Base-by-base conservation (phyloP, 768 basidiomycete species). In the Dentipellis fragilis region DNA sequence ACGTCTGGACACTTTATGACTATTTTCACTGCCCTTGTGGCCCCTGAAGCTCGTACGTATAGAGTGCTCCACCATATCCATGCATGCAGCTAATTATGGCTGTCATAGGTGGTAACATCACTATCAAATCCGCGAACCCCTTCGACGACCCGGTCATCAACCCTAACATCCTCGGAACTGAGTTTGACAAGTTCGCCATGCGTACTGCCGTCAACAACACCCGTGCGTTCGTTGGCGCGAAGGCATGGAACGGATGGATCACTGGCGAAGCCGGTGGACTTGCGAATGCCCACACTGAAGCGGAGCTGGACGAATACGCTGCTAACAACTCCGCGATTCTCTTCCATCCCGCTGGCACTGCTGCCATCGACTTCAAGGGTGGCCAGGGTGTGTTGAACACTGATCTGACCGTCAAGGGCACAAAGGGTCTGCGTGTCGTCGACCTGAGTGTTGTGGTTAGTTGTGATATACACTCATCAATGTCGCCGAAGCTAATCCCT, bases 141-240 rank as follows among this genome's bases (percentile, higher is more conserved):
- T 80, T 81, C 64, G 68, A 67, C 22, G 42, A 66, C 22, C 80
- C 82, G 0, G 51, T 69, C 23, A 79, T 84, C 62, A 71, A 84
- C 60, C 77, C 79, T 2, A 71, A 71, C 47, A 73, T 76, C 65
- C 67, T 77, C 19, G 63, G 52, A 22, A 65, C 67, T 9, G 50
- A 57, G 1, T 68, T 71, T 39, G 74, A 73, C 53, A 64, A 68
- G 4, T 59, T 64, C 36, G 58, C 60, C 11, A 64, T 73, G 65
- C 59, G 59, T 4, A 56, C 68, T 45, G 65, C 64, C 10, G 58
- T 72, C 10, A 54, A 64, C 39, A 63, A 55, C 12, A 64, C 62
- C 7, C 22, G 55, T 6, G 56, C 61, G 19, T 70, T 72, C 54
- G 19, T 68, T 10, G 52, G 64, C 4, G 67, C 68, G 0, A 48